phyloP scores from a whole-genome alignment of 805 yeast genomes.

The Starmerella khaoyaiensis region DNA sequence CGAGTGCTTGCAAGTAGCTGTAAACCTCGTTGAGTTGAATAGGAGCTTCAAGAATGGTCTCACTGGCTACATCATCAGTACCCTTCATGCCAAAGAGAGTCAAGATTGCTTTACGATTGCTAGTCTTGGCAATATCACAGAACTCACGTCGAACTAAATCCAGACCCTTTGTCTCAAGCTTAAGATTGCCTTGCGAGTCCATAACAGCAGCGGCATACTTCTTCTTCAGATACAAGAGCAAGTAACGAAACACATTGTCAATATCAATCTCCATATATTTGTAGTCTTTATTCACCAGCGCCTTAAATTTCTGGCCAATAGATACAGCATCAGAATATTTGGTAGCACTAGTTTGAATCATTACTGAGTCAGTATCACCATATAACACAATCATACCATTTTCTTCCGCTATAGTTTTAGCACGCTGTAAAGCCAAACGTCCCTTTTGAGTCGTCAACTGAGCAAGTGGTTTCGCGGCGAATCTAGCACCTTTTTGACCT shows the following conservation, averaged over 20 bases:
- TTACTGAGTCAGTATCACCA: conserved; percentile 98
- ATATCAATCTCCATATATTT: conserved; percentile 81
- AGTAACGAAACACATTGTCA: conserved; percentile 78
- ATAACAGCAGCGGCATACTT: conserved; percentile 76
- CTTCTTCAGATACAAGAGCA: conserved; percentile 86
- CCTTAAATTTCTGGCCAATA: conserved; percentile 77
- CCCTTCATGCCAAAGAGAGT: conserved; percentile 26
- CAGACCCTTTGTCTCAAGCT: conserved; percentile 83
- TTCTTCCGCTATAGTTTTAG: conserved; percentile 82
- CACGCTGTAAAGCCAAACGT: conserved; percentile 85
- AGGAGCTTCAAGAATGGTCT: conserved; percentile 8
- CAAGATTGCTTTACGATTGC: conserved; percentile 61
- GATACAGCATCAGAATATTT: conserved; percentile 57
- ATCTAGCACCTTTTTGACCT: conserved; percentile 82
- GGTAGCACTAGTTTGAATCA: conserved; percentile 82
- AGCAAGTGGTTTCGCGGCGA: conserved; percentile 91
- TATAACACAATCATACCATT: conserved; percentile 75
- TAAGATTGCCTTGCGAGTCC: conserved; percentile 44
- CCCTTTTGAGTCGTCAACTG: conserved; percentile 92
- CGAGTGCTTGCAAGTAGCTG: conserved; percentile 47
- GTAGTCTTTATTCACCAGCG: conserved; percentile 77
- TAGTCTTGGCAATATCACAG: conserved; percentile 83
- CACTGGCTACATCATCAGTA: conserved; percentile 40
- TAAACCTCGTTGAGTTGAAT: conserved; percentile 11
- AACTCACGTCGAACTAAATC: conserved; percentile 96